Percentiles rank a stretch among this genome's conserved stretches.
Evolutionary conservation across 495 filamentous ascomycete genomes (phyloP).

Genomic region (Pseudoneurospora amorphoporcata): DNA sequence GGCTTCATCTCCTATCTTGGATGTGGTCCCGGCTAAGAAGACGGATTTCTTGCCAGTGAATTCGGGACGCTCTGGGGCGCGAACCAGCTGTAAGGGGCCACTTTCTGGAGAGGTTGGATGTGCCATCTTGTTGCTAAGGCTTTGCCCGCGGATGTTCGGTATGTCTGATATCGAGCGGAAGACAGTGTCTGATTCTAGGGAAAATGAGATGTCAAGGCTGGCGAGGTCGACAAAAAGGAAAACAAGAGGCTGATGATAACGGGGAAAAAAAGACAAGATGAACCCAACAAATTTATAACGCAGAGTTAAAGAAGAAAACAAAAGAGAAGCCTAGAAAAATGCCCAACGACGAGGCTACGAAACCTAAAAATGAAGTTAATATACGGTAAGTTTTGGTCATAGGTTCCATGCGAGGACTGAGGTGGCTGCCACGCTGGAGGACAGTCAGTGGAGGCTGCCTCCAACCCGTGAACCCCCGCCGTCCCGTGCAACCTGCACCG

Average conservation of each 20-base stretch:
- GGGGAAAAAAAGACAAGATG: neutral
- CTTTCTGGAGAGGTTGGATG: neutral
- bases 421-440: neutral
- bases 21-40: slow-evolving; percentile 37
- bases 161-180: neutral
- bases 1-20: slow-evolving; percentile 6
- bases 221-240: neutral
- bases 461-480: neutral
- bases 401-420: neutral
- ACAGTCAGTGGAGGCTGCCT: neutral
- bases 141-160: neutral
- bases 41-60: slow-evolving; percentile 19
- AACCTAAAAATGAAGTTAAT: neutral
- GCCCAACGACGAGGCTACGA: neutral
- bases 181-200: neutral
- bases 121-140: neutral
- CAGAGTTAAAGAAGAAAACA: neutral
- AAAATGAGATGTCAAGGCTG: neutral
- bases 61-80: slow-evolving; percentile 21
- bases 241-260: neutral
- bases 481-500: neutral
- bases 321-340: neutral
- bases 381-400: neutral
- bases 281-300: neutral
- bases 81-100: slow-evolving; percentile 6